A percentile compares a stretch with the other conserved stretches of the same genome.
These are phyloP conservation scores for Ampelomyces quisqualis DNA, from an alignment of 2,329 filamentous ascomycete genomes.

Conservation along the genomic window DNA sequence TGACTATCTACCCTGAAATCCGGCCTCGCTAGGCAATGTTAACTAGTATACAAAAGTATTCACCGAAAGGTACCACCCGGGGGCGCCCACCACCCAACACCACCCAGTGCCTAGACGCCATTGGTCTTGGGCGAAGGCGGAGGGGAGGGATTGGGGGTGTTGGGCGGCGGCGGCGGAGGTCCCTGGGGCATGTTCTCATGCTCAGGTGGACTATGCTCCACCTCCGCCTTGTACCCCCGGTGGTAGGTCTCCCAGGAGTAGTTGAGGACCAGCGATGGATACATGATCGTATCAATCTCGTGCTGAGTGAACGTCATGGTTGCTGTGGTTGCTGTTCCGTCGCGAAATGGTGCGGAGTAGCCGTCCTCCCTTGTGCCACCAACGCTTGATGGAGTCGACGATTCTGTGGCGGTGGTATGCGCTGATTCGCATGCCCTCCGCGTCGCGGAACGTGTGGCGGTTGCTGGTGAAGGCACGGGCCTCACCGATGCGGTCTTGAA, in stretches of 20 bases:
- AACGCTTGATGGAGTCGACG: conserved; percentile 18
- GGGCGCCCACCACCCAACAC: not conserved
- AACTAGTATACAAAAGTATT: not conserved
- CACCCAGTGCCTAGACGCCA: not conserved
- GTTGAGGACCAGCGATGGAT: not conserved
- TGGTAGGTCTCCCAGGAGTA: not conserved
- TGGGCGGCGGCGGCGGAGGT: not conserved
- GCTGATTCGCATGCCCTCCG: conserved; percentile 25
- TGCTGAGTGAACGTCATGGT: not conserved
- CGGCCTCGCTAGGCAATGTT: conserved; percentile 1
- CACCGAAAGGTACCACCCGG: too few species aligned
- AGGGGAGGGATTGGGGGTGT: not conserved
- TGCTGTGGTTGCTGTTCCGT: not conserved
- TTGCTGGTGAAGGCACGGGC: conserved; percentile 18
- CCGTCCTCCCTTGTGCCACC: conserved; percentile 26
- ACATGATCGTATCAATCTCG: not conserved
- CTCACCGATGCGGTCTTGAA: conserved; percentile 25
- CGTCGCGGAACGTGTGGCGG: conserved; percentile 29
- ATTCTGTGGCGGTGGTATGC: conserved; percentile 25
- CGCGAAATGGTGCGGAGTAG: conserved; percentile 17
- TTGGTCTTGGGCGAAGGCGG: not conserved
- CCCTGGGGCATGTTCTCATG: not conserved
- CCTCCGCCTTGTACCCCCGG: not conserved
- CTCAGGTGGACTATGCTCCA: not conserved
- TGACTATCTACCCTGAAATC: not conserved